Evolutionary conservation across 2,329 filamentous ascomycete genomes (phyloP), one percentile per base, ranked within the genome.

Genomic region (Alternaria postmessia): DNA sequence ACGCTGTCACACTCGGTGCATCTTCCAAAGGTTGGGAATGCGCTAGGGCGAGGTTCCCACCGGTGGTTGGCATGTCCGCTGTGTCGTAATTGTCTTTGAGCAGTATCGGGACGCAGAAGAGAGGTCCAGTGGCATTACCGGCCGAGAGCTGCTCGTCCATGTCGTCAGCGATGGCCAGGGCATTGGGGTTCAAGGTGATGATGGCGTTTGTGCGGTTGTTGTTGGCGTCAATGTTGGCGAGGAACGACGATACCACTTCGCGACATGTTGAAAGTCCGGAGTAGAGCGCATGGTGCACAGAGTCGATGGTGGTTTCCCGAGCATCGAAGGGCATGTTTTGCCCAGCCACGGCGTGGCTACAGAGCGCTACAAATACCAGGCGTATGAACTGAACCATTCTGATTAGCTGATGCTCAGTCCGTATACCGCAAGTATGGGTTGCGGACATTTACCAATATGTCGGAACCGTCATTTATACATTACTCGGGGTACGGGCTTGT

Each of bases 81-180:
- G 86, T 85, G 56, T 88, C 84, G 69, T 84, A 88, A 68, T 89
- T 90, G 75, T 90, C 88, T 72, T 90, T 90, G 6, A 90, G 75
- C 5, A 90, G 69, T 12, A 89, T 74, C 0, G 88, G 88, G 18
- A 90, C 80, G 69, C 88, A 88, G 71, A 89, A 87, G 1, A 90
- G 78, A 1, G 81, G 70, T 1, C 82, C 84, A 0, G 82, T 83
- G 24, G 79, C 77, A 68, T 87, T 86, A 3, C 83, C 82, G 3
- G 79, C 70, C 3, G 79, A 74, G 7, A 87, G 73, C 12, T 72
- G 69, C 11, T 66, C 62, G 67, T 89, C 87, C 26, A 87, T 72
- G 1, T 76, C 68, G 55, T 85, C 82, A 5, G 88, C 88, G 7
- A 79, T 76, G 3, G 59, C 48, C 7, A 87, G 66, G 6, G 83